Percentiles rank a stretch among this genome's conserved stretches.
Conservation (phyloP, 768 basidiomycete species). For the Amanita exitialis region DNA sequence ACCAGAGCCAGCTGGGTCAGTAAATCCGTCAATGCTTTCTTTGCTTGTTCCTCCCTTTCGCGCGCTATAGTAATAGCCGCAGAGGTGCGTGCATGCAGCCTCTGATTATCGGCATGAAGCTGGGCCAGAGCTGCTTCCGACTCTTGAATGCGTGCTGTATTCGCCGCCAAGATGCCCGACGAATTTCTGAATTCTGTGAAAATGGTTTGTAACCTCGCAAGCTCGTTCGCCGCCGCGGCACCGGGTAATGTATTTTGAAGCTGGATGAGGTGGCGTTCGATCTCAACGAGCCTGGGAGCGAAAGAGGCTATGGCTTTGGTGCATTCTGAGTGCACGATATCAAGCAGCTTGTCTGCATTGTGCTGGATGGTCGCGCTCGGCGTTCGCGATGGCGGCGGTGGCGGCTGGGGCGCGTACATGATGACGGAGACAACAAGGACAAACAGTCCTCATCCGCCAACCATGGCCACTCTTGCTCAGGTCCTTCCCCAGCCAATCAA, state of each 20-base stretch:
- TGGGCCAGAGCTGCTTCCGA: background rate
- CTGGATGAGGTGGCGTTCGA: background rate
- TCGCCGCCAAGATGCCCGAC: background rate
- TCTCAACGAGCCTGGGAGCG: slow-evolving; percentile 4
- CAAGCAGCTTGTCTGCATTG: slow-evolving; percentile 13
- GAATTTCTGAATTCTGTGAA: background rate
- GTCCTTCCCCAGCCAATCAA: slow-evolving; percentile 60
- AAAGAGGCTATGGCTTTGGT: slow-evolving; percentile 9
- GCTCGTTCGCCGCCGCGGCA: background rate
- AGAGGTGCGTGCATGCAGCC: background rate
- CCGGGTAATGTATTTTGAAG: background rate
- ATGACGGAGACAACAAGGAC: slow-evolving; percentile 14
- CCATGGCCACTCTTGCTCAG: slow-evolving; percentile 67
- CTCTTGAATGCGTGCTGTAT: background rate
- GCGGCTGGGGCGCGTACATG: slow-evolving; percentile 2
- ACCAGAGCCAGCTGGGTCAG: background rate
- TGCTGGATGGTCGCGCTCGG: slow-evolving; percentile 13
- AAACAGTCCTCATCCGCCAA: background rate
- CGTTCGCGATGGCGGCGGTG: background rate
- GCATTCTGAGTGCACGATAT: slow-evolving; percentile 14
- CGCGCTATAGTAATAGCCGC: background rate
- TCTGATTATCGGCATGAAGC: background rate
- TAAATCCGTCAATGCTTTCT: background rate
- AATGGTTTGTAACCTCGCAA: background rate
- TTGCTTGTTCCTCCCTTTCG: background rate